These are phyloP conservation scores for Hericium erinaceus DNA, from an alignment of 768 basidiomycete genomes.

Conservation along the genomic window DNA sequence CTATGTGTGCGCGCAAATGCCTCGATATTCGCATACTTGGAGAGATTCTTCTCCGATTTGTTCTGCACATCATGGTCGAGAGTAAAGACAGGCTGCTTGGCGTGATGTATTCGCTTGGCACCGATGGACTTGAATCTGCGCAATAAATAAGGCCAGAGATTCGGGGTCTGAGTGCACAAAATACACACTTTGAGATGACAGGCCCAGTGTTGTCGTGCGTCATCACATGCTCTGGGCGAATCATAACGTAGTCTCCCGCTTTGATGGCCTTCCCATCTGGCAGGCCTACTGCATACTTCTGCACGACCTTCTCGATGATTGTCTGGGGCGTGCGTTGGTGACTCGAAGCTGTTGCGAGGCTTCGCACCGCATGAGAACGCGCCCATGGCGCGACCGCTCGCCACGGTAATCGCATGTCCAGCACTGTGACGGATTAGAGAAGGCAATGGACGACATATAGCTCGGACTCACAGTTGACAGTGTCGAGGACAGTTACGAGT, in stretches of 20 bases:
- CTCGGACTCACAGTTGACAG: background rate
- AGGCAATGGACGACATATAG: background rate
- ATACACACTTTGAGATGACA: slow-evolving; percentile 86
- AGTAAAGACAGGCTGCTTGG: slow-evolving; percentile 86
- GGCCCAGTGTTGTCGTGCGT: slow-evolving; percentile 98
- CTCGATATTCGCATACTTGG: slow-evolving; percentile 90
- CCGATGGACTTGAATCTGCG: slow-evolving; percentile 90
- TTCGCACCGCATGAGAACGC: background rate
- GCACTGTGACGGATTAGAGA: background rate
- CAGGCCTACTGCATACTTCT: slow-evolving; percentile 90
- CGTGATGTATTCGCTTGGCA: slow-evolving; percentile 72
- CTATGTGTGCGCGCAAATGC: slow-evolving; percentile 76
- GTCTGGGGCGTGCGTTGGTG: slow-evolving; percentile 58
- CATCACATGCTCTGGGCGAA: slow-evolving; percentile 96
- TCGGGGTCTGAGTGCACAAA: background rate
- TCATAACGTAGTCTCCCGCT: slow-evolving; percentile 99
- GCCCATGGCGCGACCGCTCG: background rate
- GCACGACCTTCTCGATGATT: slow-evolving; percentile 94
- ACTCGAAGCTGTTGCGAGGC: slow-evolving; percentile 18
- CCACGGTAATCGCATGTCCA: slow-evolving; percentile 2
- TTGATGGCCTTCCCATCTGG: slow-evolving; percentile 71
- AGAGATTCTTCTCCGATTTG: slow-evolving; percentile 78
- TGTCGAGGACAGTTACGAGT: background rate
- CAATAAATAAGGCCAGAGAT: background rate
- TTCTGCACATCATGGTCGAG: slow-evolving; percentile 99